Conservation (phyloP, 106 monocot genomes). For the Apostasia ramifera region DNA sequence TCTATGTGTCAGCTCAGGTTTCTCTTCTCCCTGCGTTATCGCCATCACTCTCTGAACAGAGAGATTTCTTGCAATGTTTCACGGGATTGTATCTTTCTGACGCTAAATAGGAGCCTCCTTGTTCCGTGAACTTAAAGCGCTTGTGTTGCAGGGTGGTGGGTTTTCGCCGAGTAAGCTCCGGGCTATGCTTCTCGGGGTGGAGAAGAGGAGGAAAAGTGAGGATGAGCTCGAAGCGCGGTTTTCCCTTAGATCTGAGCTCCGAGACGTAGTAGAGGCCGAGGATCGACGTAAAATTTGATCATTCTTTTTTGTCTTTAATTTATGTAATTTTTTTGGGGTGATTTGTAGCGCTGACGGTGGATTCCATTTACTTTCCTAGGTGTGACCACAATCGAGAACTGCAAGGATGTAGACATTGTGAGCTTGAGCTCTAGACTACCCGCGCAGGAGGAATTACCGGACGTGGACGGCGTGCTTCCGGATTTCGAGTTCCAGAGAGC, state of each 20-base stretch:
- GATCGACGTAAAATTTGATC: conserved; percentile 4
- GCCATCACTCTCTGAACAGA: not conserved
- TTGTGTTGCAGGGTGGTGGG: conserved; percentile 29
- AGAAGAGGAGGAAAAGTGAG: conserved; percentile 34
- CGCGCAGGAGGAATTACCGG: conserved; percentile 27
- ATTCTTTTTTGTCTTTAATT: not conserved
- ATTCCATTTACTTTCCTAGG: conserved; percentile 16
- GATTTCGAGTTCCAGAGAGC: conserved; percentile 77
- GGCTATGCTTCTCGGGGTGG: conserved; percentile 56
- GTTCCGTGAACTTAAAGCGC: not conserved
- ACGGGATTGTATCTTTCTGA: not conserved
- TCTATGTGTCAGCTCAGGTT: conserved; percentile 1
- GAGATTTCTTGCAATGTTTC: not conserved
- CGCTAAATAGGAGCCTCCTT: no score
- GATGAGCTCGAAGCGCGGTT: conserved; percentile 27
- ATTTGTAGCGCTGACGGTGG: not conserved
- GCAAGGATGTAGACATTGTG: conserved; percentile 51
- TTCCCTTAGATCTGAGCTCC: conserved; percentile 27
- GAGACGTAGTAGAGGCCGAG: conserved; percentile 2
- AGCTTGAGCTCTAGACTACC: conserved; percentile 20
- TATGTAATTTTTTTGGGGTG: conserved; percentile 2
- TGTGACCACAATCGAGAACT: conserved; percentile 22
- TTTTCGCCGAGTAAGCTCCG: conserved; percentile 61
- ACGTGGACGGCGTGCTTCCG: conserved; percentile 29
- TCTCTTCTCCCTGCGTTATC: conserved; percentile 11